Conservation (phyloP, 768 basidiomycete species). For the Phaffia tasmanica region DNA sequence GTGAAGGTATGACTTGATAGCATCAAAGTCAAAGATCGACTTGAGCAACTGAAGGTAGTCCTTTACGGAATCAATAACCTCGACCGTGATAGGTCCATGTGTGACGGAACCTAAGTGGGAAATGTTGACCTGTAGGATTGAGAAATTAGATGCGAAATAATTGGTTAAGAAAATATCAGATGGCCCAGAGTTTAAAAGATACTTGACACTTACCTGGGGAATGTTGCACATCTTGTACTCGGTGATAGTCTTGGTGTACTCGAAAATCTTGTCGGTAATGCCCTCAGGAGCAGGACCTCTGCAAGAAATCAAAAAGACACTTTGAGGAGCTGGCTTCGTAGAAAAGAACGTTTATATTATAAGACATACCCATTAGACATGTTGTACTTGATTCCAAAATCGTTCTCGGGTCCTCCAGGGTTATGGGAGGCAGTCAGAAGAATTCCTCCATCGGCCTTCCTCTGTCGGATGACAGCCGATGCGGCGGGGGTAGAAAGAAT, state of each 20-base stretch:
- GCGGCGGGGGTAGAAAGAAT: slow-evolving; percentile 97
- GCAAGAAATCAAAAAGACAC: not conserved
- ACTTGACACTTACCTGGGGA: slow-evolving; percentile 50
- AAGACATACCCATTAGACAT: slow-evolving; percentile 61
- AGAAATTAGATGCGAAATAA: not conserved
- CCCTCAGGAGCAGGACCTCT: slow-evolving; percentile 84
- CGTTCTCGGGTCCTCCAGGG: slow-evolving; percentile 93
- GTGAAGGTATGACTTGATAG: slow-evolving; percentile 85
- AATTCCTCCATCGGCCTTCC: slow-evolving; percentile 94
- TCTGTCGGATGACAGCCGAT: slow-evolving; percentile 88
- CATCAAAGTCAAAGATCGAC: slow-evolving; percentile 83
- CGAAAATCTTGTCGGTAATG: slow-evolving; percentile 91
- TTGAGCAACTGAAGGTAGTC: slow-evolving; percentile 78
- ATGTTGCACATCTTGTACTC: slow-evolving; percentile 76
- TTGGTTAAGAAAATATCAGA: not conserved
- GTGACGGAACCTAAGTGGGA: slow-evolving; percentile 64
- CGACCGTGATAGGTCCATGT: slow-evolving; percentile 72
- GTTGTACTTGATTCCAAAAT: slow-evolving; percentile 99
- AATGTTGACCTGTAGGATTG: slow-evolving; percentile 56
- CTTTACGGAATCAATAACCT: slow-evolving; percentile 84
- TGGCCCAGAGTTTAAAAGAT: not conserved
- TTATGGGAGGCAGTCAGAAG: slow-evolving; percentile 95
- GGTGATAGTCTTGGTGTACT: slow-evolving; percentile 73
- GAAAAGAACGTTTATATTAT: not conserved
- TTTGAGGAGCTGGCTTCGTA: no score